Conservation (phyloP, 176 grass and related monocot species). For the Oryza glumipatula region DNA sequence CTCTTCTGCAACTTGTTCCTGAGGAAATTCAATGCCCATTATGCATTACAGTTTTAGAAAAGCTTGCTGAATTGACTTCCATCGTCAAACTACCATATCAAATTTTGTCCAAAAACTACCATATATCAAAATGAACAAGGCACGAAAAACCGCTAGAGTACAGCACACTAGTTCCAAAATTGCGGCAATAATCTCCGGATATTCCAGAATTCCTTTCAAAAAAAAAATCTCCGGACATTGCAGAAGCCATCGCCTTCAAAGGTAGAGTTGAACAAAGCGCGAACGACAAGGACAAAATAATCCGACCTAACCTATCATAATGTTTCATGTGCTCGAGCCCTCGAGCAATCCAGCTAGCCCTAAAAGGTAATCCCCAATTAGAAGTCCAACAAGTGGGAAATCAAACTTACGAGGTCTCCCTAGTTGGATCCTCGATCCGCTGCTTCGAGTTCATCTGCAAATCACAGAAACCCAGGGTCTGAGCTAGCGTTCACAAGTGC, state of each 20-base stretch:
- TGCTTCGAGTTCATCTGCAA: slow-evolving; percentile 86
- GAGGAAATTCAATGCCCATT: slow-evolving; percentile 39
- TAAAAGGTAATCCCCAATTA: neutral
- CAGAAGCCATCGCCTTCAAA: neutral
- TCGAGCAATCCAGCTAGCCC: neutral
- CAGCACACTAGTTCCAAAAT: neutral
- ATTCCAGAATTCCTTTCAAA: neutral
- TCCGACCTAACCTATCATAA: neutral
- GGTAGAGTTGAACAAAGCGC: neutral
- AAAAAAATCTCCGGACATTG: neutral
- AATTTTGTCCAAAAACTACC: neutral
- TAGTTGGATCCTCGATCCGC: slow-evolving; percentile 67
- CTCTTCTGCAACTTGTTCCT: slow-evolving; percentile 98
- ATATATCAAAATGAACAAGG: slow-evolving; percentile 19
- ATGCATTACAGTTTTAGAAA: slow-evolving; percentile 27
- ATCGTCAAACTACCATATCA: slow-evolving; percentile 8
- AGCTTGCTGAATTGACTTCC: slow-evolving; percentile 11
- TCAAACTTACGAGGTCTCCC: slow-evolving; percentile 68
- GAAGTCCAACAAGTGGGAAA: neutral
- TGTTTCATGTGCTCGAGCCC: neutral
- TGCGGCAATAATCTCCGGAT: neutral
- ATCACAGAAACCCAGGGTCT: slow-evolving; percentile 30
- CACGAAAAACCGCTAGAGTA: neutral
- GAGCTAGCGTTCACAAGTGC: neutral
- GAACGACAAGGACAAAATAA: neutral